A percentile compares a stretch with the other conserved stretches of the same genome.
These are phyloP conservation scores for Phytophthora ramorum DNA, from an alignment of 352 stramenopile genomes.

Conservation along the genomic window DNA sequence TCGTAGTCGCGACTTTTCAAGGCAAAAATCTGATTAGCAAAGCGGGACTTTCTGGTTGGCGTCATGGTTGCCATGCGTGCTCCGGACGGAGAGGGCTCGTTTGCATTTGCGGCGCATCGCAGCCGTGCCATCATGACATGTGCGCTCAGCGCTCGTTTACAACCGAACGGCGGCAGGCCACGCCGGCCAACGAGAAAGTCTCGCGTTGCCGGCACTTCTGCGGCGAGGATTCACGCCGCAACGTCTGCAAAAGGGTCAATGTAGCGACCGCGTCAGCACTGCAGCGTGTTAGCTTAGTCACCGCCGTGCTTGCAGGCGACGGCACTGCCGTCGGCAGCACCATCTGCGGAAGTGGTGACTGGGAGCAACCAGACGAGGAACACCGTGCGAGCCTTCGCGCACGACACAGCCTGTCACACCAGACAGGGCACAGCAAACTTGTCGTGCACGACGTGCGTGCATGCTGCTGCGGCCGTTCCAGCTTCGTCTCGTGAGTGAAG, in stretches of 20 bases:
- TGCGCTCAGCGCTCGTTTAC: slow-evolving; percentile 15
- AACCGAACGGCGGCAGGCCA: slow-evolving; percentile 17
- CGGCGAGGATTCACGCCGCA: slow-evolving; percentile 12
- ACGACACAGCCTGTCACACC: slow-evolving; percentile 17
- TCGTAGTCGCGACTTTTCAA: slow-evolving; percentile 37
- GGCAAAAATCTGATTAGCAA: slow-evolving; percentile 24
- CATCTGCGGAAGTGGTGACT: slow-evolving; percentile 21
- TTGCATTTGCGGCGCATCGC: slow-evolving; percentile 7
- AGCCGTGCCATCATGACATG: not conserved
- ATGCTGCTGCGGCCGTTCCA: too few species aligned
- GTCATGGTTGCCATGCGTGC: slow-evolving; percentile 1
- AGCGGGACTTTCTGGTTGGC: slow-evolving; percentile 20
- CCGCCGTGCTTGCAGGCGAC: not conserved
- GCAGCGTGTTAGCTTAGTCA: not conserved
- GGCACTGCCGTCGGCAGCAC: too few species aligned
- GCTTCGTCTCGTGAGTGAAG: not conserved
- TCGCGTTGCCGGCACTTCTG: slow-evolving; percentile 18
- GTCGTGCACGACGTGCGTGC: too few species aligned
- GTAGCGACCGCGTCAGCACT: slow-evolving; percentile 4
- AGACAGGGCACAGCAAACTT: slow-evolving; percentile 2
- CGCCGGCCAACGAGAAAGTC: slow-evolving; percentile 24
- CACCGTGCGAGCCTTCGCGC: slow-evolving; percentile 1
- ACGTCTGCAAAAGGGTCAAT: slow-evolving; percentile 5
- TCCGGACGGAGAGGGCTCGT: slow-evolving; percentile 12
- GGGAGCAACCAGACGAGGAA: slow-evolving; percentile 26